A percentile compares a stretch with the other conserved stretches of the same genome.
phyloP scores from a whole-genome alignment of 2,329 filamentous ascomycete genomes.

The Herpotrichia juniperi region DNA sequence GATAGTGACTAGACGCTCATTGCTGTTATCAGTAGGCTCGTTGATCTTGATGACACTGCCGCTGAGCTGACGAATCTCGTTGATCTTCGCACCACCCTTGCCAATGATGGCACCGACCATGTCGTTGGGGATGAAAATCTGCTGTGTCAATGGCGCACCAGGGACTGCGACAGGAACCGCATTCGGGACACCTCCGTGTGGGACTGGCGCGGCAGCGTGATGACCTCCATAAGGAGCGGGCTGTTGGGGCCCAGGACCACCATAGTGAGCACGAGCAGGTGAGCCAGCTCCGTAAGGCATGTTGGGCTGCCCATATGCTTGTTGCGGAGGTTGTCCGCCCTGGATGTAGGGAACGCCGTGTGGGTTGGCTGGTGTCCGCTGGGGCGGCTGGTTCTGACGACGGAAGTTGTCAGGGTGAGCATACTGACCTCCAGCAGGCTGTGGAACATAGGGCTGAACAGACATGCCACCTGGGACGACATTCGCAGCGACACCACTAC shows the following conservation, averaged over 20 bases:
- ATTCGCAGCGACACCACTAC: constrained; percentile 89
- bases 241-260: constrained; percentile 78
- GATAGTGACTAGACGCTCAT: constrained; percentile 95
- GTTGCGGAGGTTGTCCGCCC: constrained; percentile 66
- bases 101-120: constrained; percentile 99
- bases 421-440: constrained; percentile 90
- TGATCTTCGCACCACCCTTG: constrained; percentile 98
- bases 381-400: constrained; percentile 68
- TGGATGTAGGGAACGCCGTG: constrained; percentile 69
- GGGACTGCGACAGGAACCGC: constrained; percentile 60
- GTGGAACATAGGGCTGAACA: constrained; percentile 96
- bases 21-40: constrained; percentile 98
- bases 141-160: constrained; percentile 88
- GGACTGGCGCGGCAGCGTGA: constrained; percentile 55
- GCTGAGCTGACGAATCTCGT: constrained; percentile 95
- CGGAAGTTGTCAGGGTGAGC: constrained; percentile 87
- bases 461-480: constrained; percentile 98
- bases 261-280: constrained; percentile 75
- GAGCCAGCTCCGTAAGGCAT: constrained; percentile 74
- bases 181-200: constrained; percentile 72
- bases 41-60: constrained; percentile 99
- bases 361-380: constrained; percentile 75
- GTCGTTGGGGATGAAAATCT: constrained; percentile 99
- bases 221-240: constrained; percentile 72
- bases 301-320: constrained; percentile 58